Base-by-base conservation (phyloP, 2,329 filamentous ascomycete genomes). In the Rhynchosporium agropyri region DNA sequence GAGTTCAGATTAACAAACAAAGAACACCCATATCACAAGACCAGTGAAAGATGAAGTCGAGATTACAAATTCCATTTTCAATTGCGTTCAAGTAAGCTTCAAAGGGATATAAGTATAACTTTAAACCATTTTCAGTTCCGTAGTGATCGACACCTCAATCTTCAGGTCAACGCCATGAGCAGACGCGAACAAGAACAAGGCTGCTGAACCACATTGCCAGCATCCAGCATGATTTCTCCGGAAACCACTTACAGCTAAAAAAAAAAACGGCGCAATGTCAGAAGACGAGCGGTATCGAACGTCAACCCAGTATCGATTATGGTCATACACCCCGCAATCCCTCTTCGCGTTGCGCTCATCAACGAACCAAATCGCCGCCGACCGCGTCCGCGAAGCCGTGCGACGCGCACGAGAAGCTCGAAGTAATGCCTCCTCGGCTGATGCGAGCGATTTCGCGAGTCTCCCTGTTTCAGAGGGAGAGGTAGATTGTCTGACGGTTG, bases 201-300 rank as follows among this genome's bases (percentile, higher is more conserved):
- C 20, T 20, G 20, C 38, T 15, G 6, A 20, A 31, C 4, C 53
- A 26, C 53, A 56, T 43, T 43, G 26, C 13, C 43, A 36, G 31
- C 20, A 20, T 6, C 6, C 40, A 43, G 38, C 38, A 43, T 56
- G 53, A 43, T 26, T 12, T 7, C 36, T 8, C 13, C 31, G 36
- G 4, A n/a, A n/a, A 43, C 20, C 13, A 10, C 31, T 36, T 59
- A 10, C 12, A 50, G 46, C 33, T 50, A 20, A 43, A n/a, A 13
- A 31, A 36, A 49, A 31, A 49, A 50, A n/a, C 62, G 26, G 46
- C 50, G 65, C 42, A 26, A 70, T 73, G 64, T 65, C 70, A 38
- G 95, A 99, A 83, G 95, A 99, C 77, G 90, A 91, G 69, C 83
- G 93, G 61, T 99, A 98, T 78, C 88, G 92, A 38, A 85, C 90